Evolutionary conservation across 805 yeast species (phyloP), one percentile per base, ranked within the genome.

Genomic region (Lipomyces japonicus): DNA sequence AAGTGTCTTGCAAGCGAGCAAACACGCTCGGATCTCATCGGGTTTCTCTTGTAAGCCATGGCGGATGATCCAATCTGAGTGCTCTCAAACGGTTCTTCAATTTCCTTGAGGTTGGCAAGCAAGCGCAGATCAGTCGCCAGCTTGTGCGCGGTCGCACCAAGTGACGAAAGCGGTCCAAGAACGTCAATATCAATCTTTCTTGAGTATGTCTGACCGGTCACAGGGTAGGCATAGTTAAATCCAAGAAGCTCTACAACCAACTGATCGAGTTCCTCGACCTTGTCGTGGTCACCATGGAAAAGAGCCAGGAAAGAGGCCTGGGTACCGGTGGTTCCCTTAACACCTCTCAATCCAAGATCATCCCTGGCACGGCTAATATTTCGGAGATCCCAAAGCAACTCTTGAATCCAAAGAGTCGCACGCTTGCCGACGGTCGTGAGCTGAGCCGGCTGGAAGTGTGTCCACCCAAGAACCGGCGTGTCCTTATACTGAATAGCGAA

Each of bases 401-500:
- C 98, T 76, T 93, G 98, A 63, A 93, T 75, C 98, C 98, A 93
- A 66, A 93, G 75, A 39, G 97, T 89, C 49, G 95, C 95, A 73
- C 98, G 84, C 77, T 93, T 93, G 69, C 98, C 98, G 57, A 93
- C 95, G 30, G 98, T 93, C 61, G 97, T 91, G 69, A 93, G 80
- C 75, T 93, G 98, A 46, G 98, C 98, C 14, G 98, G 98, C 75
- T 93, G 98, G 81, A 93, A 93, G 72, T 93, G 98, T 50, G 98
- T 93, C 97, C 97, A 93, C 31, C 98, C 98, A 60, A 93, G 78
- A 39, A 90, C 96, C 32, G 98, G 97, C 71, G 90, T 71, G 70
- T 93, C 97, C 74, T 93, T 93, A 77, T 91, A 80, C 69, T 86
- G 81, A 58, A 88, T 67, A 40, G 98, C 97, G 69, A 93, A 93